A percentile compares a stretch with the other conserved stretches of the same genome.
Conservation (phyloP, 2,329 filamentous ascomycete species). For the Paecilomyces dactylethromorphus region DNA sequence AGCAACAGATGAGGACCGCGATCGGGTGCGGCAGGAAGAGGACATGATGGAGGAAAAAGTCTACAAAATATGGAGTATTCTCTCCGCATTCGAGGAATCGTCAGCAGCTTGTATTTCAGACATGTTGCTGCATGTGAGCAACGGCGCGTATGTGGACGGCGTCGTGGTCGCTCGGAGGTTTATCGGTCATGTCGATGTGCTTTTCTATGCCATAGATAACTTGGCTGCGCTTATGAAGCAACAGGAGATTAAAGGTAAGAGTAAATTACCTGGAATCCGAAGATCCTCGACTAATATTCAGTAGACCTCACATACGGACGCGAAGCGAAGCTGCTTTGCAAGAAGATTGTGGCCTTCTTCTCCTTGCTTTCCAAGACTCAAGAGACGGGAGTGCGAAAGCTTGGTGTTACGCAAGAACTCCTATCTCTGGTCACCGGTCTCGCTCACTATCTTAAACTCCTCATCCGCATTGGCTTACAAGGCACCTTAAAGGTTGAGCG, state of each 20-base stretch:
- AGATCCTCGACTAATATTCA: constrained; percentile 13
- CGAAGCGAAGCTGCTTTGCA: constrained; percentile 98
- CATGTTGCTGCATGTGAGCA: constrained; percentile 97
- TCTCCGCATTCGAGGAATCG: constrained; percentile 95
- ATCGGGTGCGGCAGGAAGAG: constrained; percentile 74
- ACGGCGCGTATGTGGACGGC: constrained; percentile 91
- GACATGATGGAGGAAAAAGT: constrained; percentile 97
- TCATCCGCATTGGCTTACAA: constrained; percentile 94
- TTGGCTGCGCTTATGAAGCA: constrained; percentile 67
- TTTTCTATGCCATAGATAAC: constrained; percentile 82
- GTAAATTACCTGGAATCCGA: background rate
- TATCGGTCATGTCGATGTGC: constrained; percentile 88
- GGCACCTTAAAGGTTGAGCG: constrained; percentile 86
- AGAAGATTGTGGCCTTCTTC: constrained; percentile 98
- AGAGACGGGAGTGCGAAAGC: constrained; percentile 78
- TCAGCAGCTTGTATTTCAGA: constrained; percentile 97
- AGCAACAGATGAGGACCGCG: constrained; percentile 62
- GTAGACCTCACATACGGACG: constrained; percentile 81
- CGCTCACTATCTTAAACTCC: constrained; percentile 92
- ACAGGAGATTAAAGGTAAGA: constrained; percentile 67
- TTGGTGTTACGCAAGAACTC: constrained; percentile 96
- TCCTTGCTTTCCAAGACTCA: constrained; percentile 90
- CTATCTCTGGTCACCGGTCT: constrained; percentile 93
- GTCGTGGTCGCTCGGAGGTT: constrained; percentile 93
- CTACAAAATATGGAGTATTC: constrained; percentile 94